These are phyloP conservation scores for Ceratobasidium sp. DNA, from an alignment of 1,284 basidiomycete genomes.

Conservation along the genomic window DNA sequence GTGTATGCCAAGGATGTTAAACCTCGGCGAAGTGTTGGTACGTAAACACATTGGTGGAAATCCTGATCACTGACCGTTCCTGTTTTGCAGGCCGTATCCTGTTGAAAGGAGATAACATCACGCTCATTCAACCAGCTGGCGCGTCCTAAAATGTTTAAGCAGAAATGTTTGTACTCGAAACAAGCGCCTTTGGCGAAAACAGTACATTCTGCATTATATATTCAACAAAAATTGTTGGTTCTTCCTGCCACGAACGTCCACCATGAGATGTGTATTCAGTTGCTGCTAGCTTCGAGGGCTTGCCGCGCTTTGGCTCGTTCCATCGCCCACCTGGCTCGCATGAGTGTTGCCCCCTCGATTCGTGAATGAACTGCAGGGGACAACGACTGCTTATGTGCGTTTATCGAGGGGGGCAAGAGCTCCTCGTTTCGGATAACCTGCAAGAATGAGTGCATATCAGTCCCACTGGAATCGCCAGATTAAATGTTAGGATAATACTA, in stretches of 20 bases:
- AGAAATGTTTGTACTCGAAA: background rate
- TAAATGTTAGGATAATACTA: constrained; percentile 47
- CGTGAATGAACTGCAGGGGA: constrained; percentile 40
- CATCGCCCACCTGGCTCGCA: constrained; percentile 43
- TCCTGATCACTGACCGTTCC: constrained; percentile 23
- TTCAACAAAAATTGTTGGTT: constrained; percentile 7
- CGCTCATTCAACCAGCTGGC: constrained; percentile 76
- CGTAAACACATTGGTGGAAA: constrained; percentile 44
- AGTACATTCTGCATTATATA: background rate
- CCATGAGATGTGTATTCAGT: constrained; percentile 8
- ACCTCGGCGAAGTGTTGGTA: constrained; percentile 82
- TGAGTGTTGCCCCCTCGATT: constrained; percentile 34
- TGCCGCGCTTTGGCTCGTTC: constrained; percentile 37
- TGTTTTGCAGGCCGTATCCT: constrained; percentile 78
- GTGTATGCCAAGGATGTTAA: constrained; percentile 89
- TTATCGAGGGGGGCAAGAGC: constrained; percentile 32
- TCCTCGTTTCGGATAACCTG: constrained; percentile 46
- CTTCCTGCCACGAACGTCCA: background rate
- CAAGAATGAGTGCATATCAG: background rate
- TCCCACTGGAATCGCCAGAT: background rate
- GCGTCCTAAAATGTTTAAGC: background rate
- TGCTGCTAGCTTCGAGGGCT: constrained; percentile 10
- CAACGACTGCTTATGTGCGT: constrained; percentile 37
- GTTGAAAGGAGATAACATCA: constrained; percentile 96
- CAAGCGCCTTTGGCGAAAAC: background rate